Evolutionary conservation across 164 flowering plant species (phyloP), one percentile per base, ranked within the genome.

Genomic region (Dillenia suffruticosa): DNA sequence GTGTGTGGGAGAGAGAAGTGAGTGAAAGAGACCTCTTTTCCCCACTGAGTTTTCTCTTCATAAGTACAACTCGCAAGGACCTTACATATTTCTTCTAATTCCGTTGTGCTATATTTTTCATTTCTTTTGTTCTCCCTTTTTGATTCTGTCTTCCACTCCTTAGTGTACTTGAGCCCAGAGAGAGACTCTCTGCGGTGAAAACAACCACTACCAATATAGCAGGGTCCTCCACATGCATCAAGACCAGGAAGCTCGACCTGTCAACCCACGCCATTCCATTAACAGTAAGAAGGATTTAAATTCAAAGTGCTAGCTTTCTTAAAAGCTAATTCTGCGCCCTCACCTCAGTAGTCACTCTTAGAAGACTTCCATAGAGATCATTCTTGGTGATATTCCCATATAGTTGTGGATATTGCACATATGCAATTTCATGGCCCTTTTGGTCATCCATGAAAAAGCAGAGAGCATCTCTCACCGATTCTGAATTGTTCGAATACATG

Each of bases 361-460:
- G 5, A 1, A 61, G 46, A 56, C 57, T 54, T n/a, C 71, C 74
- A 63, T 85, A 85, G 1, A 78, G 5, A 17, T 83, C 86, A 63
- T 80, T 78, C 70, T 65, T 71, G 24, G 80, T 78, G 43, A 76
- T 12, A 40, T 83, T 83, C 10, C 68, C 58, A 17, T 54, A 83
- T n/a, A 50, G 54, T 59, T 85, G 90, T 9, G 90, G 87, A 66
- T 61, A 77, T 68, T 81, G 87, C 66, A 83, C 83, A 32, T 54
- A 85, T 17, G 77, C 80, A 51, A 79, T 57, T 44, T 74, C 76
- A 43, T 68, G 68, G 53, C 86, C 80, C 49, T 64, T 65, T 44
- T 66, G 63, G 63, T 79, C 87, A 64, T 85, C 87, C 82, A 83
- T 64, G 72, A 85, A 78, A 62, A 85, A 81, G 63, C 87, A 85